These are phyloP conservation scores for Akanthomyces dipterigenus DNA, from an alignment of 2,329 filamentous ascomycete species.

Conservation along the genomic window DNA sequence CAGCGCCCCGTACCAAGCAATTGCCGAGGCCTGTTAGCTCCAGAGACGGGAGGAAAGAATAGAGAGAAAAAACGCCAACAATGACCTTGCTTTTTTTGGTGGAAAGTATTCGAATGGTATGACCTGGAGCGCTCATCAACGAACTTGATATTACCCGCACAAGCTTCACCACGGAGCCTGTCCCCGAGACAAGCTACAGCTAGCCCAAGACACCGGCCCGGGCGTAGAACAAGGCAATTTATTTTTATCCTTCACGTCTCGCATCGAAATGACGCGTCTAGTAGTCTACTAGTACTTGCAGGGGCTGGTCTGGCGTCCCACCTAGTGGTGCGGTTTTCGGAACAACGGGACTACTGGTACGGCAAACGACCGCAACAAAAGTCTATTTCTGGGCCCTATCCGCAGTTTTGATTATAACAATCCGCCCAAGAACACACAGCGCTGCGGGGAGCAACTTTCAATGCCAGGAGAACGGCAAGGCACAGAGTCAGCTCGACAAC, in stretches of 20 bases:
- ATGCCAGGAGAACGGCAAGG: background rate
- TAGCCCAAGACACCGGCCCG: background rate
- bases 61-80: too few species aligned
- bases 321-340: conserved; percentile 1
- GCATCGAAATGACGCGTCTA: background rate
- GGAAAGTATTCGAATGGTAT: too few species aligned
- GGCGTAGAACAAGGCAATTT: background rate
- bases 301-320: background rate
- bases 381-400: background rate
- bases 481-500: background rate
- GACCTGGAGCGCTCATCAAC: too few species aligned
- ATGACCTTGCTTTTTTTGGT: too few species aligned
- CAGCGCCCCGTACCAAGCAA: too few species aligned
- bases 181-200: background rate
- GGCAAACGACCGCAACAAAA: background rate
- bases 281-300: too few species aligned
- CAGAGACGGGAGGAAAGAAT: too few species aligned
- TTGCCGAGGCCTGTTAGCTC: too few species aligned
- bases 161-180: background rate
- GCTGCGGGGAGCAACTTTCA: background rate
- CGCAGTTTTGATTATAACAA: background rate
- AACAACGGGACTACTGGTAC: conserved; percentile 6
- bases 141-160: too few species aligned
- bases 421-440: background rate
- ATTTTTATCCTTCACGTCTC: background rate